Conservation (phyloP, 176 grass and related monocot genomes). For the Aegilops longissima region DNA sequence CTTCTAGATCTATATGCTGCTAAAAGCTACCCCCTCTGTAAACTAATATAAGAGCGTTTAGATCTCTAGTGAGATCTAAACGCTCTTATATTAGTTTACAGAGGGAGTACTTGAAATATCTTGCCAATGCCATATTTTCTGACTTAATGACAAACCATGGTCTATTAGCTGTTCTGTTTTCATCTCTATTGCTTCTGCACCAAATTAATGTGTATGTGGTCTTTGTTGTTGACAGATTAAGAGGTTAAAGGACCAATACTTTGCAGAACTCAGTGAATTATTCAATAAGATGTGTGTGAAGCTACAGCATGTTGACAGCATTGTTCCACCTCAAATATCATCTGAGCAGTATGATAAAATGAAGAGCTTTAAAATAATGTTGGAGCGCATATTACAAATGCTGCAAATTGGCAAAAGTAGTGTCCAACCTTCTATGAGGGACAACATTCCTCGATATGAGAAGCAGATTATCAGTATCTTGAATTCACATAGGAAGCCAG, state of each 20-base stretch:
- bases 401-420: conserved; percentile 52
- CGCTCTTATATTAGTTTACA: no score
- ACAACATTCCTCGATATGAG: conserved; percentile 58
- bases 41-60: no score
- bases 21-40: neutral
- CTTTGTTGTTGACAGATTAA: conserved; percentile 57
- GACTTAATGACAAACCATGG: neutral
- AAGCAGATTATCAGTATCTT: conserved; percentile 63
- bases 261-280: conserved; percentile 58
- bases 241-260: conserved; percentile 67
- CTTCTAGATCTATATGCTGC: neutral
- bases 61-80: no score
- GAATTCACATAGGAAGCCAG: conserved; percentile 50
- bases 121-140: neutral
- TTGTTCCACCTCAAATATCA: conserved; percentile 36
- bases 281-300: conserved; percentile 68
- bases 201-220: conserved; percentile 2
- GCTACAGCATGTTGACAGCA: conserved; percentile 62
- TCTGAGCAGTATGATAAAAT: conserved; percentile 73
- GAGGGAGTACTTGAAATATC: neutral
- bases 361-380: conserved; percentile 51
- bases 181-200: neutral
- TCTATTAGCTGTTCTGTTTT: conserved; percentile 5
- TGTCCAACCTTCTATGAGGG: conserved; percentile 50
- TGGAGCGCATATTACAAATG: conserved; percentile 53